Base-by-base conservation (phyloP, 345 rosid species). In the Limnanthes douglasii region DNA sequence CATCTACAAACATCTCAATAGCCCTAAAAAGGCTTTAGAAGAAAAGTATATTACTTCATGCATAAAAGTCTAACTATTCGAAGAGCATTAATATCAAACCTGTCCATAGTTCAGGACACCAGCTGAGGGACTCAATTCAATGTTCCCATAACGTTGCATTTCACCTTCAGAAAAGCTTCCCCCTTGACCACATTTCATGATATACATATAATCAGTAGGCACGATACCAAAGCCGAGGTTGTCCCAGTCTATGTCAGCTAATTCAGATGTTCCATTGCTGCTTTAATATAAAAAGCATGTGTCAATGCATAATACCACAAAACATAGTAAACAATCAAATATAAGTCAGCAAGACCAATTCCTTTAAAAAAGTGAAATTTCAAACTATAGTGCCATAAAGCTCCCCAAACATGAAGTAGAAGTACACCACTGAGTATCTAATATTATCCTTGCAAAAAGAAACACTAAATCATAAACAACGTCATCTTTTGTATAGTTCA, bases 21-120 rank as follows among this genome's bases (percentile, higher is more conserved):
- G 19, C 36, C 56, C 36, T 17, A 3, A 23, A 12, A 22, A 11
- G 1, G 15, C 1, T 1, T 23, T 11, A 5, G 25, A 21, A 11
- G 5, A 12, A 24, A 3, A 10, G 13, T 9, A 21, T 12, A n/a
- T n/a, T n/a, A n/a, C n/a, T n/a, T n/a, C n/a, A n/a, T n/a, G n/a
- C n/a, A n/a, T n/a, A n/a, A n/a, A n/a, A n/a, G n/a, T n/a, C n/a
- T n/a, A n/a, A n/a, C n/a, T n/a, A n/a, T n/a, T n/a, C n/a, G n/a
- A n/a, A n/a, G n/a, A n/a, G n/a, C n/a, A n/a, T n/a, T n/a, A n/a
- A n/a, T n/a, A n/a, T n/a, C n/a, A n/a, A n/a, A 86, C 98, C 92
- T 90, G 95, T 50, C 94, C 95, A 69, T 83, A 90, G 50, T 84
- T 90, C 52, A 90, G 62, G 8, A 90, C 82, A 15, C 85, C 94